phyloP scores from a whole-genome alignment of 768 basidiomycete genomes.

The Suillus brevipes region DNA sequence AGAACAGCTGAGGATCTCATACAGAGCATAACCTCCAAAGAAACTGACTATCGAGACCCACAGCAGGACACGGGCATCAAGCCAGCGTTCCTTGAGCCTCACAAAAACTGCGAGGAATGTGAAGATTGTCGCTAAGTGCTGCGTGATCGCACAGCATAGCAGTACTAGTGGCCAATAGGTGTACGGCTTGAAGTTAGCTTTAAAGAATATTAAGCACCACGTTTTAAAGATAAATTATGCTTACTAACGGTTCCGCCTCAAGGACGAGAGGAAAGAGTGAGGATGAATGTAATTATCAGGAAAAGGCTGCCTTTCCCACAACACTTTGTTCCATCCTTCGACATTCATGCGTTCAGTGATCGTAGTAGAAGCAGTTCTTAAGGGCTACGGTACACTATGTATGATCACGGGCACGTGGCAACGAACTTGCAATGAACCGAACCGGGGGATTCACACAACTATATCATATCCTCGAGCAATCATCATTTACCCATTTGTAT shows the following conservation, averaged over 20 bases:
- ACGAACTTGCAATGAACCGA: constrained; percentile 4
- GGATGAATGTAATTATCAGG: constrained; percentile 87
- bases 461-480: constrained; percentile 2
- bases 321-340: constrained; percentile 63
- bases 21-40: constrained; percentile 57
- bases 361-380: background rate
- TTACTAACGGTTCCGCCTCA: constrained; percentile 74
- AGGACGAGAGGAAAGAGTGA: constrained; percentile 70
- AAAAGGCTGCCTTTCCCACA: constrained; percentile 76
- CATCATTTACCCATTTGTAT: constrained; percentile 14
- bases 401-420: constrained; percentile 18
- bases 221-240: constrained; percentile 6
- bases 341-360: constrained; percentile 25
- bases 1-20: constrained; percentile 55
- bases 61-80: constrained; percentile 72
- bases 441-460: constrained; percentile 8
- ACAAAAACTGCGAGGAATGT: constrained; percentile 82
- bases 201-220: constrained; percentile 12
- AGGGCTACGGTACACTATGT: constrained; percentile 3
- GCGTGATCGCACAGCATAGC: constrained; percentile 74
- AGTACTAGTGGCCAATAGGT: constrained; percentile 73
- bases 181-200: constrained; percentile 82
- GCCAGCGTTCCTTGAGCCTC: constrained; percentile 56
- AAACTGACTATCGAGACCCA: constrained; percentile 63
- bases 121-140: constrained; percentile 80